Base-by-base conservation (phyloP, 2,329 filamentous ascomycete genomes). In the Colletotrichum sp. region DNA sequence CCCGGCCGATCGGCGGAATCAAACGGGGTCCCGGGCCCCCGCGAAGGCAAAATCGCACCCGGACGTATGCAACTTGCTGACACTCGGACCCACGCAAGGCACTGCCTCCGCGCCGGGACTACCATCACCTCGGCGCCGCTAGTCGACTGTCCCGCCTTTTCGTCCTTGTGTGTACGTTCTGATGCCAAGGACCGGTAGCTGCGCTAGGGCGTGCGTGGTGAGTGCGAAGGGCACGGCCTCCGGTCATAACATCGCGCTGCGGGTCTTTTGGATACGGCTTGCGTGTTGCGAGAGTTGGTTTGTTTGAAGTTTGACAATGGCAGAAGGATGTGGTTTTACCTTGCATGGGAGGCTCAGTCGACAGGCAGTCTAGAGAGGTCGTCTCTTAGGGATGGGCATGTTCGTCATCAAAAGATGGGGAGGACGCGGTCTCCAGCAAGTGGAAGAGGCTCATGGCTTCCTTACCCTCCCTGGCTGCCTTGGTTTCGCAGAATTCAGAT, bases 71-170 rank as follows among this genome's bases (percentile, higher is more conserved):
- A 71, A 28, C 49, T 71, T 30, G 62, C 36, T 39, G 67, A 72
- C 68, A 62, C 72, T 72, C 69, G 69, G 72, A 67, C 44, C 44
- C n/a, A 52, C 44, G n/a, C 44, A 52, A 52, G n/a, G 44, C 44
- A 52, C n/a, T 52, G 44, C n/a, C 39, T 52, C 44, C 2, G 44
- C n/a, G 3, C 44, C 44, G 44, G 44, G 6, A 52, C 44, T 52
- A 0, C 44, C 44, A 13, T 52, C 44, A 52, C 12, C 44, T 52
- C 44, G 44, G 44, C 44, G 44, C 44, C n/a, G n/a, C 44, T 52
- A 52, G 44, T 21, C n/a, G 7, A 13, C n/a, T 24, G n/a, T 13
- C 44, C 44, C 9, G 16, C 4, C 10, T 21, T 49, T 21, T 52
- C 12, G 15, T 30, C 7, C 24, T 28, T 26, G 24, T 21, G 55